A percentile compares a stretch with the other conserved stretches of the same genome.
Evolutionary conservation across 345 rosid genomes (phyloP).

Genomic region (Melaleuca alternifolia): DNA sequence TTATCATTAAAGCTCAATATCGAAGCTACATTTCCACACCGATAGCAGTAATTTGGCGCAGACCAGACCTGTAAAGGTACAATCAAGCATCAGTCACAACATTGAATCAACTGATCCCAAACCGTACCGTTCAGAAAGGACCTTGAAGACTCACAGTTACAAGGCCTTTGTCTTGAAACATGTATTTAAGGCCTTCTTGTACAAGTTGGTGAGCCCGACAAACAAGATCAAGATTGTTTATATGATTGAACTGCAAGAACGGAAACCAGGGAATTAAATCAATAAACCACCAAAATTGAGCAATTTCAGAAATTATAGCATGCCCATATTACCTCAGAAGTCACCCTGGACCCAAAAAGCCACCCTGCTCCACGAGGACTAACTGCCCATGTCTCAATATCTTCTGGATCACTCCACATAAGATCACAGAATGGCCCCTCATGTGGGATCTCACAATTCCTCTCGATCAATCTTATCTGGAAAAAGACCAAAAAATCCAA

Average conservation of each 20-base stretch:
- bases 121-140: not conserved
- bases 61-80: slow-evolving; percentile 81
- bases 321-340: slow-evolving; percentile 60
- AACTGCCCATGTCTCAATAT: slow-evolving; percentile 99
- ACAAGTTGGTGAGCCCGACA: slow-evolving; percentile 99
- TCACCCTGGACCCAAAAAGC: slow-evolving; percentile 99
- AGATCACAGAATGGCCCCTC: slow-evolving; percentile 99
- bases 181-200: slow-evolving; percentile 99
- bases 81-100: slow-evolving; percentile 5
- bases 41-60: slow-evolving; percentile 98
- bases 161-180: slow-evolving; percentile 99
- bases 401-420: slow-evolving; percentile 99
- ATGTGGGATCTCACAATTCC: slow-evolving; percentile 97
- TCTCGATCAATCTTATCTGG: slow-evolving; percentile 87
- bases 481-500: not conserved
- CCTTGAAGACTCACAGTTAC: slow-evolving; percentile 56
- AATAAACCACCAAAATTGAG: not conserved
- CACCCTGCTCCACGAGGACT: slow-evolving; percentile 99
- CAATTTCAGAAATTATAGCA: not conserved
- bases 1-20: slow-evolving; percentile 96
- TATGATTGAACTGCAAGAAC: slow-evolving; percentile 74
- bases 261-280: not conserved
- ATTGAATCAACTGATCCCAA: not conserved
- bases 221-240: slow-evolving; percentile 88
- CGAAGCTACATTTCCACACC: slow-evolving; percentile 99